A percentile compares a stretch with the other conserved stretches of the same genome.
Conservation (phyloP, 192 early-diverging fungal genomes). For the Umbelopsis sp. region DNA sequence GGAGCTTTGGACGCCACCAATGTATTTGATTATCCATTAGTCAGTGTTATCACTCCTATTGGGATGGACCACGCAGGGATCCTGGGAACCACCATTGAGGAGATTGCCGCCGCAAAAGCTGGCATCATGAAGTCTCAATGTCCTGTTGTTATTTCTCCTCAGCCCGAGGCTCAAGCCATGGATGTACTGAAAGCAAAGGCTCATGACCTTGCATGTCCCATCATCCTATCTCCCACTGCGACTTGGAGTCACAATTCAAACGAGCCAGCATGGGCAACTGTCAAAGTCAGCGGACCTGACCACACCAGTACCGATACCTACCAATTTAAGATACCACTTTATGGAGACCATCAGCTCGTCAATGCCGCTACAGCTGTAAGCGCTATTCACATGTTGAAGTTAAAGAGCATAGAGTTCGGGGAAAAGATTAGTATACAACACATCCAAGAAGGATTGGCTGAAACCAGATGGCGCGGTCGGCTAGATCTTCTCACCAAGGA, state of each 20-base stretch:
- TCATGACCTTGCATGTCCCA: slow-evolving; percentile 7
- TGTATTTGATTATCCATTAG: slow-evolving; percentile 56
- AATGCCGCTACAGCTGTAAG: slow-evolving; percentile 79
- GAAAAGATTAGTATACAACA: neutral
- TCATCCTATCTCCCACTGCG: neutral
- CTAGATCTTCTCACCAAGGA: slow-evolving; percentile 61
- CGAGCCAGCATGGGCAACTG: neutral
- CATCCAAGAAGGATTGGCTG: slow-evolving; percentile 58
- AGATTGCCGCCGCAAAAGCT: slow-evolving; percentile 77
- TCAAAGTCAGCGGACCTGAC: neutral
- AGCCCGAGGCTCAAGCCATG: slow-evolving; percentile 49
- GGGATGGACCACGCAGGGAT: slow-evolving; percentile 77
- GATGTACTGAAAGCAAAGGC: slow-evolving; percentile 40
- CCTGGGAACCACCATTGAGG: slow-evolving; percentile 66
- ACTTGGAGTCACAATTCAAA: neutral
- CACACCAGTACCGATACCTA: neutral
- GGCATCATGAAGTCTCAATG: slow-evolving; percentile 70
- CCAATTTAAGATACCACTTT: slow-evolving; percentile 48
- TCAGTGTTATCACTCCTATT: slow-evolving; percentile 65
- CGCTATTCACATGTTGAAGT: slow-evolving; percentile 57
- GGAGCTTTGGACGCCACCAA: slow-evolving; percentile 84
- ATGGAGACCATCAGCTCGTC: slow-evolving; percentile 78
- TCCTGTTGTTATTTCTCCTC: slow-evolving; percentile 55
- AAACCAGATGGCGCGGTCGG: slow-evolving; percentile 82
- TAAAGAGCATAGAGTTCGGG: neutral